These are phyloP conservation scores for Leishmania gerbilli DNA, from an alignment of 208 protist species.

Conservation along the genomic window DNA sequence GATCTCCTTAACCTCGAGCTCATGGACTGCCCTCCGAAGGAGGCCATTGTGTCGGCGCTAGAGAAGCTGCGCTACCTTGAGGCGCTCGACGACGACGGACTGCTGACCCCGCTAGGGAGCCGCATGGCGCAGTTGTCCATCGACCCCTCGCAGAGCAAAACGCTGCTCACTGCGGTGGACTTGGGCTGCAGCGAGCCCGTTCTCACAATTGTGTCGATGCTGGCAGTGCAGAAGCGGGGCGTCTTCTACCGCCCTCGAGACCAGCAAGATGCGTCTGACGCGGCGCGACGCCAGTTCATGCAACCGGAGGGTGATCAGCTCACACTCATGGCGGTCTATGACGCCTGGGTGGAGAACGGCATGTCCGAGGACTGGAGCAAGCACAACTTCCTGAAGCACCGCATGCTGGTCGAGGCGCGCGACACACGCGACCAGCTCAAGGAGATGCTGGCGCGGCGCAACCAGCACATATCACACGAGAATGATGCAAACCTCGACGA, in stretches of 20 bases:
- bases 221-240: constrained; percentile 92
- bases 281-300: constrained; percentile 96
- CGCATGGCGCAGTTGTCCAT: constrained; percentile 99
- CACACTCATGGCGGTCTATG: constrained; percentile 96
- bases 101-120: constrained; percentile 97
- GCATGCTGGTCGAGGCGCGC: constrained; percentile 94
- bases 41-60: constrained; percentile 96
- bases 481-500: constrained; percentile 83
- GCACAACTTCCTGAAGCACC: constrained; percentile 98
- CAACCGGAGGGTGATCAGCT: constrained; percentile 97
- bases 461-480: constrained; percentile 94
- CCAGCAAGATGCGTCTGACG: constrained; percentile 93
- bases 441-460: constrained; percentile 95
- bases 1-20: constrained; percentile 97
- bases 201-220: constrained; percentile 98
- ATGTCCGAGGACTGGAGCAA: constrained; percentile 97
- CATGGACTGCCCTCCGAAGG: constrained; percentile 96
- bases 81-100: constrained; percentile 98
- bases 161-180: constrained; percentile 96
- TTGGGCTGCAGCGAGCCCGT: constrained; percentile 97
- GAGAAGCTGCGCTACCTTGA: constrained; percentile 97
- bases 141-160: constrained; percentile 98
- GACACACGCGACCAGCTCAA: constrained; percentile 98
- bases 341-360: constrained; percentile 86
- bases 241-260: constrained; percentile 93